Base-by-base conservation (phyloP, 805 yeast species). In the Saccharomycopsis fermentans region DNA sequence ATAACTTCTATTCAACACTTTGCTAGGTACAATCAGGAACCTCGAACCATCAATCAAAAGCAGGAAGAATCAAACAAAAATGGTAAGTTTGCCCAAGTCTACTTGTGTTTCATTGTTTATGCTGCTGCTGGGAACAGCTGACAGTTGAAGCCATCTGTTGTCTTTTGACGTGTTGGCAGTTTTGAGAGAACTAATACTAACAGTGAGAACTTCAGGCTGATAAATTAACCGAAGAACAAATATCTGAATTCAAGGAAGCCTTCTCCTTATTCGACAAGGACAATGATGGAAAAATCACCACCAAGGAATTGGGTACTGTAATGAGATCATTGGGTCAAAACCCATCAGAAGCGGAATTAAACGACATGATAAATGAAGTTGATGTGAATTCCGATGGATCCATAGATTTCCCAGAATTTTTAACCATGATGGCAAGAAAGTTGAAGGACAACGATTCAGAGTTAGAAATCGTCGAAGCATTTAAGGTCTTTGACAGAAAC, bases 311-410 rank as follows among this genome's bases (percentile, higher is more conserved):
- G 65, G 97, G 98, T 64, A 90, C 97, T 3, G 99, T 94, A 56
- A 94, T 94, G 99, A 86, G 99, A 76, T 89, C 97, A n/a, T 79
- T 94, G 69, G 99, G 99, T 56, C 94, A 90, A 73, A 92, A 92
- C 68, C 99, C 99, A 39, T 84, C 96, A 55, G 98, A 94, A 73
- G 84, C 90, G 64, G 99, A 94, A 73, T 86, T 94, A 67, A 87
- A 94, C 58, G 99, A 94, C 71, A 84, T 94, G 86, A 89, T 94
- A 78, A 92, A 92, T 72, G 99, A 94, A 74, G 96, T 94, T 57
- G 99, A 94, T 72, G 86, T 86, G 62, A 94, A 94, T 75, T 92
- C 92, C 66, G 96, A 94, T 74, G 97, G 97, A 43, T 79, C 82
- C 67, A 86, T 87, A 66, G 94, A 87, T 69, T 87, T 87, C 71